These are phyloP conservation scores for Glebionis coronaria DNA, from an alignment of 129 eudicot genomes.

Conservation along the genomic window DNA sequence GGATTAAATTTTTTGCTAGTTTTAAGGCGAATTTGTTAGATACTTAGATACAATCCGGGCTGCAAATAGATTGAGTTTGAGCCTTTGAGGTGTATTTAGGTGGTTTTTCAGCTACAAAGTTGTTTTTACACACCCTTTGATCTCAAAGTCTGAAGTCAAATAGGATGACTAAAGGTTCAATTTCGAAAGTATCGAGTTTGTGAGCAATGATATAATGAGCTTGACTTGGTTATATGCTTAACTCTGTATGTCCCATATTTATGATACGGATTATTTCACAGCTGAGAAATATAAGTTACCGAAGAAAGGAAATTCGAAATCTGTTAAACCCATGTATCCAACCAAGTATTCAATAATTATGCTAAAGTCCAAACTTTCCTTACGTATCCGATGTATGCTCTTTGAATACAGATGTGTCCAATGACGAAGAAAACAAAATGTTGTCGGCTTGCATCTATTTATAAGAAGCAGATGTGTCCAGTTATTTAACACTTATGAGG, in stretches of 20 bases:
- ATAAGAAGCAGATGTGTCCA: too few species aligned
- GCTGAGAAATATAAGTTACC: not conserved
- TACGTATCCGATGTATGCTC: too few species aligned
- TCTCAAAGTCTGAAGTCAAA: not conserved
- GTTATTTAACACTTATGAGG: not conserved
- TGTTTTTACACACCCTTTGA: conserved; percentile 10
- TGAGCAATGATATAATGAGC: not conserved
- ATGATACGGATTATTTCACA: not conserved
- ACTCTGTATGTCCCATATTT: conserved; percentile 3
- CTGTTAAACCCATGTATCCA: not conserved
- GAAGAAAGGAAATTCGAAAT: not conserved
- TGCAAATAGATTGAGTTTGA: conserved; percentile 16
- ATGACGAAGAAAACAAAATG: too few species aligned
- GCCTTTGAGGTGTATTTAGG: not conserved
- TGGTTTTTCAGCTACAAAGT: conserved; percentile 7
- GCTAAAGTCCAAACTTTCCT: too few species aligned
- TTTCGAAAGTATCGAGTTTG: too few species aligned
- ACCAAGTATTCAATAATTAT: too few species aligned
- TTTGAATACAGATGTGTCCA: too few species aligned
- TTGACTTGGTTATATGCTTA: not conserved
- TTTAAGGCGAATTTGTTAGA: not conserved
- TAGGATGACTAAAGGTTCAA: too few species aligned
- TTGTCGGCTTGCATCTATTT: not conserved
- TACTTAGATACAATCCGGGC: not conserved
- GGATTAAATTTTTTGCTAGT: not conserved